Percentiles rank a stretch among this genome's conserved stretches.
These are phyloP conservation scores for Tripterygium wilfordii DNA, from an alignment of 177 flowering plant species.

Conservation along the genomic window DNA sequence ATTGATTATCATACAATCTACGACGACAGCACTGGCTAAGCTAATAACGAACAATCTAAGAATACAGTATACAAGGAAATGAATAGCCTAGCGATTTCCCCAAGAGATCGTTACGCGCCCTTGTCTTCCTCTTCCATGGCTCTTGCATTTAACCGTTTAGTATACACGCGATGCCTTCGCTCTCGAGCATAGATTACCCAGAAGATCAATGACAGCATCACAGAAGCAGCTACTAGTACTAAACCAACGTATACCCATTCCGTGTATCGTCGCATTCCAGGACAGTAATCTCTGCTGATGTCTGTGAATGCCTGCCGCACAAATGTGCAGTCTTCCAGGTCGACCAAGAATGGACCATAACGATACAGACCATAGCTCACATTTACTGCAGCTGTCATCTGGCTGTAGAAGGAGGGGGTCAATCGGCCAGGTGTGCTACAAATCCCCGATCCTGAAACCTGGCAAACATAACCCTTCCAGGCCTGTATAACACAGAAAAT, in stretches of 20 bases:
- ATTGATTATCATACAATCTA: no score
- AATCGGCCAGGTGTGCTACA: slow-evolving; percentile 66
- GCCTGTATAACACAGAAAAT: slow-evolving; percentile 36
- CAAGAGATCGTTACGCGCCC: no score
- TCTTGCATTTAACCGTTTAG: slow-evolving; percentile 17
- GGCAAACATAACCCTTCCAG: slow-evolving; percentile 52
- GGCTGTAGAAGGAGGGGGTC: slow-evolving; percentile 48
- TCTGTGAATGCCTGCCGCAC: slow-evolving; percentile 50
- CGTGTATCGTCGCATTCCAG: slow-evolving; percentile 43
- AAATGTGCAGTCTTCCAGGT: slow-evolving; percentile 65
- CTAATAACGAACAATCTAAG: no score
- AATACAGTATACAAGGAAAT: background rate
- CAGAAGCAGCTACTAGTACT: slow-evolving; percentile 59
- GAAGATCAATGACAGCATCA: slow-evolving; percentile 70
- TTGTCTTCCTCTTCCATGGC: background rate
- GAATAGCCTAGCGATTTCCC: no score
- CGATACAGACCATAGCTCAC: slow-evolving; percentile 56
- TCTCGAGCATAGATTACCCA: slow-evolving; percentile 82
- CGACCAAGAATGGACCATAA: slow-evolving; percentile 57
- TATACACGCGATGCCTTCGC: slow-evolving; percentile 59
- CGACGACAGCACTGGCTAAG: no score
- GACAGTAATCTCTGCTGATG: slow-evolving; percentile 38
- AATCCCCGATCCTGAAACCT: slow-evolving; percentile 44
- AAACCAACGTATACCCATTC: slow-evolving; percentile 56
- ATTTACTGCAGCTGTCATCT: slow-evolving; percentile 49